Evolutionary conservation across 306 rosid species (phyloP), one percentile per base, ranked within the genome.

Genomic region (Cicer pinnatifidum): DNA sequence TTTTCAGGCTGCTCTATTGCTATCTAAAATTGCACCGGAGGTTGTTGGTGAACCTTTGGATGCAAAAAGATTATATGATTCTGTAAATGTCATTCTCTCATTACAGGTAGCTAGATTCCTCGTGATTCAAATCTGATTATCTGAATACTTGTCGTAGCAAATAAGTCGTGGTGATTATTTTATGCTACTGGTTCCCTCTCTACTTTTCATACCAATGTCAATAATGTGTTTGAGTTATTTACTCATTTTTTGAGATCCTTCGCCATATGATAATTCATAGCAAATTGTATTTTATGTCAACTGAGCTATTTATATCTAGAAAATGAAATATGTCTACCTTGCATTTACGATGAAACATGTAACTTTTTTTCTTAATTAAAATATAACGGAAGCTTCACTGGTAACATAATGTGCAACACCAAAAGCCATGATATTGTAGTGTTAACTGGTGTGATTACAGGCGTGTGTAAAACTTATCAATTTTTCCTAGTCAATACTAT

Each of bases 11-110:
- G 87, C 7, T 60, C 87, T 92, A 43, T 69, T 74, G 44, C 54
- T 92, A 71, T 87, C 96, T 71, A 90, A 86, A 79, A 80, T 90
- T 65, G 69, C 91, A 41, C 84, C 90, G 10, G 86, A 85, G 51
- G 75, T 83, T 51, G 96, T 86, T 62, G 96, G 98, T 47, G 93
- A 87, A 73, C 93, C 97, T 41, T 8, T 93, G 75, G 87, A 85
- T 28, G 56, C 69, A 33, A 72, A 89, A 77, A 82, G 67, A 69
- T 68, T 88, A 3, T 87, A 78, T 53, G 90, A 93, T 23, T 88
- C 98, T 61, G 93, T 92, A 60, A 92, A 90, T 73, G 92, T 92
- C 84, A 46, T 87, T 67, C 89, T 92, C 75, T 92, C 97, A 5
- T 80, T 92, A 72, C 98, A 92, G 98, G 97, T 91, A 81, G 64